These are phyloP conservation scores for Phytophthora lateralis DNA, from an alignment of 352 stramenopile genomes.

Conservation along the genomic window DNA sequence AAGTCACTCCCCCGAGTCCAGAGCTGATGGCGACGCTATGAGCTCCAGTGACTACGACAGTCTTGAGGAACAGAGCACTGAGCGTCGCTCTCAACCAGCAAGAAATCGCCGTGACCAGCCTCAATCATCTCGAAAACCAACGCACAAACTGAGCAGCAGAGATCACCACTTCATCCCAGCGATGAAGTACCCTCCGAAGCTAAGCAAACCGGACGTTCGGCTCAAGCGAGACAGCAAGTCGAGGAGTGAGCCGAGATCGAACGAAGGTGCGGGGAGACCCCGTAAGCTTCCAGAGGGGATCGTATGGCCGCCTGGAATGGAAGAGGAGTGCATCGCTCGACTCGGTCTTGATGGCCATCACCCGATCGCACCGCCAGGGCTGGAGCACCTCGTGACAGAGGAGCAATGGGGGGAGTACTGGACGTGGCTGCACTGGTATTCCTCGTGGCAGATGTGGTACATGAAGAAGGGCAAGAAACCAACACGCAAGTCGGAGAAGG, in stretches of 20 bases:
- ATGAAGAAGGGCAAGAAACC: constrained; percentile 46
- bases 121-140: constrained; percentile 4
- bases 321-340: constrained; percentile 35
- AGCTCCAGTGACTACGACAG: constrained; percentile 4
- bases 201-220: constrained; percentile 3
- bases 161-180: background rate
- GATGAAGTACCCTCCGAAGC: constrained; percentile 10
- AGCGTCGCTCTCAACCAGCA: background rate
- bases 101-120: background rate
- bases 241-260: constrained; percentile 1
- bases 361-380: constrained; percentile 48
- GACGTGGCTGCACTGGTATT: constrained; percentile 75
- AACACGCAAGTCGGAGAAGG: constrained; percentile 18
- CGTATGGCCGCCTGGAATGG: constrained; percentile 65
- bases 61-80: background rate
- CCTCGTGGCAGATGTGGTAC: constrained; percentile 71
- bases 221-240: constrained; percentile 1
- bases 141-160: background rate
- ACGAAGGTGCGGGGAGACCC: background rate
- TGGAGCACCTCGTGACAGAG: constrained; percentile 60
- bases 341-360: constrained; percentile 32
- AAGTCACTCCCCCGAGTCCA: constrained; percentile 3
- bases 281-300: constrained; percentile 21
- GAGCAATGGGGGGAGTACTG: constrained; percentile 63
- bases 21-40: background rate